Base-by-base conservation (phyloP, 805 yeast species). In the Kluyveromyces lactis region DNA sequence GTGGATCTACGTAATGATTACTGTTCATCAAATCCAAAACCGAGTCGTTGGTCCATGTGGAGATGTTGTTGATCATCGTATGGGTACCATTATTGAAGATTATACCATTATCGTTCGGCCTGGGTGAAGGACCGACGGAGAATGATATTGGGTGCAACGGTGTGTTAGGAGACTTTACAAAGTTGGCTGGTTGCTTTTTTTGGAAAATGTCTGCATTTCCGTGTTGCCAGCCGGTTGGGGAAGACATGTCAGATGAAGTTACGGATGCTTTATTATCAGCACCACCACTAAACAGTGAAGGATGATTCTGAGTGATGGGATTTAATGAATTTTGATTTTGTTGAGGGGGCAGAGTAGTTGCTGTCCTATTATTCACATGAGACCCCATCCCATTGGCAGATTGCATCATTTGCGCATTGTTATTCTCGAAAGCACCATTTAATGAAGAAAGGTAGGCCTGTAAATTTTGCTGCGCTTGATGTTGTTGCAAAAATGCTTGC, bases 1-100 rank as follows among this genome's bases (percentile, higher is more conserved):
- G 31, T 23, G 31, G 15, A 6, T 31, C 36, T 13, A 17, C 36
- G 11, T 17, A 12, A 15, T 34, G 5, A 17, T 27, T 39, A 16
- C 26, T n/a, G 23, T 42, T 48, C 38, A 46, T 33, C 24, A 49
- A 38, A 28, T 49, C 49, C 26, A 41, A 42, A 17, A 58, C 59
- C 1, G 58, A 51, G 29, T 58, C 55, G 19, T 48, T 55, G 2
- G 80, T 75, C 82, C 82, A 76, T 1, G 70, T 71, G 0, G 79
- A 73, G 27, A 76, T 76, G 48, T 75, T 74, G 50, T 66, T 74
- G 49, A 76, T 76, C 82, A 76, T 76, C 24, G 70, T 70, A 30
- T 73, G 75, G 1, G 80, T 72, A 18, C 79, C 67, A 11, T 54
- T 56, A 36, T 51, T 53, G 33, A 55, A 53, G 17, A 57, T 37